A percentile compares a stretch with the other conserved stretches of the same genome.
Conservation (phyloP, 371 early-diverging fungal genomes). For the Chytridium lagenaria region DNA sequence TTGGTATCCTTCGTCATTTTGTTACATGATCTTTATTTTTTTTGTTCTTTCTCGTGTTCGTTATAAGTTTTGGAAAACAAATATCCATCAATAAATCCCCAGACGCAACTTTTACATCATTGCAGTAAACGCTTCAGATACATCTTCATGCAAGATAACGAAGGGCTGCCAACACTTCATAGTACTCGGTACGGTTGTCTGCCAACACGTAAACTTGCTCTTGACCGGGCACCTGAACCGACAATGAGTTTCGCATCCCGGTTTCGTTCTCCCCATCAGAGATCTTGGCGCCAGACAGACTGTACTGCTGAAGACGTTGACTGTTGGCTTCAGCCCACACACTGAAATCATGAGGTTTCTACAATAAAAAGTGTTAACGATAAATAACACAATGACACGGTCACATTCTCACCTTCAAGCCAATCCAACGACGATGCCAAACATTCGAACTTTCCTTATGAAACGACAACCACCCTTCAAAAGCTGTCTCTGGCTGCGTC, state of each 20-base stretch:
- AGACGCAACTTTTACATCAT: too few relatives aligned
- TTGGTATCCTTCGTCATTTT: background rate
- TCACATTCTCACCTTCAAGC: too few relatives aligned
- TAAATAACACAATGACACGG: too few relatives aligned
- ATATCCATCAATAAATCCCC: too few relatives aligned
- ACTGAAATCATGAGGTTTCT: background rate
- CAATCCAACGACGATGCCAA: constrained; percentile 13
- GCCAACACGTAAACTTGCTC: constrained; percentile 1
- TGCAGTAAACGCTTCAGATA: too few relatives aligned
- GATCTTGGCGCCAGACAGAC: background rate
- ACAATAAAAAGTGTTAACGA: background rate
- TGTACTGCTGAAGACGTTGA: background rate
- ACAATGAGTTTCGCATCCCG: constrained; percentile 9
- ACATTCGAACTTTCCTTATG: background rate
- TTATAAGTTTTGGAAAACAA: background rate
- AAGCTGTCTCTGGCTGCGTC: background rate
- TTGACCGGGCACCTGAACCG: background rate
- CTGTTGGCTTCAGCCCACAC: background rate
- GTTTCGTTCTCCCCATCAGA: background rate
- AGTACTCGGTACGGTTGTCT: constrained; percentile 17
- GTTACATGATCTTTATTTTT: background rate
- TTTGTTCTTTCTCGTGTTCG: background rate
- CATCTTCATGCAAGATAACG: background rate
- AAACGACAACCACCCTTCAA: constrained; percentile 11
- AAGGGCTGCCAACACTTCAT: background rate